These are phyloP conservation scores for Tulasnella sp. DNA, from an alignment of 768 basidiomycete species.

Conservation along the genomic window DNA sequence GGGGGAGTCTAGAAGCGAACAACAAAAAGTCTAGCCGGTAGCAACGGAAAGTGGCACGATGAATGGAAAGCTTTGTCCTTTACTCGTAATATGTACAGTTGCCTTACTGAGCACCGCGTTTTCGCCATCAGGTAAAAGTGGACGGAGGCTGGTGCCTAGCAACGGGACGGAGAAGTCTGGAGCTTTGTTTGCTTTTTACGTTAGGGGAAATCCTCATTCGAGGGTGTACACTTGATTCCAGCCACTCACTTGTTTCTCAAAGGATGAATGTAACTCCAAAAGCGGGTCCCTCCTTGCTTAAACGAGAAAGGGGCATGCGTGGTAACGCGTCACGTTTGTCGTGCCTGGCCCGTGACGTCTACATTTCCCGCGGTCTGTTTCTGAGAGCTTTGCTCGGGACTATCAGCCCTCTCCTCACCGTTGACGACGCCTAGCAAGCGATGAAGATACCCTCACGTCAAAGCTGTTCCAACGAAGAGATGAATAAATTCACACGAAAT, in stretches of 20 bases:
- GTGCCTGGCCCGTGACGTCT: not conserved
- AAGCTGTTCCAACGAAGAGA: not conserved
- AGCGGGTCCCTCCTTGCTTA: not conserved
- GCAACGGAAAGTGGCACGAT: not conserved
- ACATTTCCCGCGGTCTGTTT: not conserved
- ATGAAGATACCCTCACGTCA: not conserved
- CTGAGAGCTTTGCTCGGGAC: not conserved
- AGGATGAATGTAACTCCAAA: too few species aligned
- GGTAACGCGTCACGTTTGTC: not conserved
- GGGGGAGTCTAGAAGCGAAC: not conserved
- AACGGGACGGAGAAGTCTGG: not conserved
- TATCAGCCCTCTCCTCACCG: not conserved
- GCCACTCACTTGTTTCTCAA: too few species aligned
- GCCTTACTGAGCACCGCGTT: not conserved
- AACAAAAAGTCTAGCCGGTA: not conserved
- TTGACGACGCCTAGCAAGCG: not conserved
- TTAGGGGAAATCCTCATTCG: not conserved
- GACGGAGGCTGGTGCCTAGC: not conserved
- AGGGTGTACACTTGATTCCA: not conserved
- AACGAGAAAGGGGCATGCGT: not conserved
- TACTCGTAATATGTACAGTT: not conserved
- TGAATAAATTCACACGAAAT: not conserved
- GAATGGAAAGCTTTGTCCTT: not conserved
- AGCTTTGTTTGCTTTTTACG: not conserved
- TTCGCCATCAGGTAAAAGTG: not conserved